phyloP scores from a whole-genome alignment of 371 early-diverging fungal genomes.

The Mortierella sp. region DNA sequence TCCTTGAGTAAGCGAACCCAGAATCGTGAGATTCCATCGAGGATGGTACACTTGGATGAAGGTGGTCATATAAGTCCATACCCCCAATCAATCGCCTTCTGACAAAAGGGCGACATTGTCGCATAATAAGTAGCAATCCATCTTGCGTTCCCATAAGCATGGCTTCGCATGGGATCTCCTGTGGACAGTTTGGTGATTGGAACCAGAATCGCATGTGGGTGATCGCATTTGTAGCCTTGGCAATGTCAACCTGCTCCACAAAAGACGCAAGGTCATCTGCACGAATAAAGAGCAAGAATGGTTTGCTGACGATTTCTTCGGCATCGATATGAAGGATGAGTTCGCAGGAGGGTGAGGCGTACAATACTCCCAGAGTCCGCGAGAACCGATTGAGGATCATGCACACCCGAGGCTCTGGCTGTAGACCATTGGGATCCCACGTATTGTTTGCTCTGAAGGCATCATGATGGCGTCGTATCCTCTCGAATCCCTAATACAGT shows the following conservation, averaged over 20 bases:
- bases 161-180: conserved; percentile 40
- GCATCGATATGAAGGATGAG: conserved; percentile 18
- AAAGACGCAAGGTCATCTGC: conserved; percentile 31
- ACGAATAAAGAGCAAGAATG: conserved; percentile 26
- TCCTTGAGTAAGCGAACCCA: neutral
- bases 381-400: conserved; percentile 46
- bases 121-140: conserved; percentile 24
- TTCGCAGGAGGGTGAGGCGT: conserved; percentile 26
- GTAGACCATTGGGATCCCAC: conserved; percentile 22
- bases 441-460: conserved; percentile 17
- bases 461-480: conserved; percentile 28
- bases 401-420: conserved; percentile 38
- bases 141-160: conserved; percentile 31
- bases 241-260: conserved; percentile 29
- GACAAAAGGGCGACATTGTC: conserved; percentile 22
- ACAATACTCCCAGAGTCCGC: conserved; percentile 25
- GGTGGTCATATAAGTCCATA: neutral
- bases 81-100: conserved; percentile 16
- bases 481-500: conserved; percentile 21
- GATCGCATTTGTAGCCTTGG: conserved; percentile 25
- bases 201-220: conserved; percentile 45
- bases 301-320: conserved; percentile 23
- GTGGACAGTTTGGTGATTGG: conserved; percentile 21
- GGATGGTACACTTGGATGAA: too few species aligned
- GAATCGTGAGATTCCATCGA: neutral